phyloP scores from a whole-genome alignment of 106 monocot species.

The Platanthera zijinensis region DNA sequence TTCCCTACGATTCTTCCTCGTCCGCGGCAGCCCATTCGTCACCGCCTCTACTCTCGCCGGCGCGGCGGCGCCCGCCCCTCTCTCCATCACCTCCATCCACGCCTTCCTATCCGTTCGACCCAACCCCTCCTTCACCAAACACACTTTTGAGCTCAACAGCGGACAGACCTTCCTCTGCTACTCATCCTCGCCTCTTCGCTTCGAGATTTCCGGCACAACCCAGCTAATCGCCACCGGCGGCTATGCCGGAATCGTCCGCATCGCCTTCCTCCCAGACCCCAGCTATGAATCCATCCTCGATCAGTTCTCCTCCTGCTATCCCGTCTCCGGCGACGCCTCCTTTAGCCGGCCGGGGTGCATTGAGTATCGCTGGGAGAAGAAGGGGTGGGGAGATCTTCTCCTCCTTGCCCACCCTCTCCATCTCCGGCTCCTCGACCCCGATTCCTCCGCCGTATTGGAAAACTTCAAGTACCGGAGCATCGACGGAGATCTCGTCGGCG shows the following conservation, averaged over 20 bases:
- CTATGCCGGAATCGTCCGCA: constrained; percentile 52
- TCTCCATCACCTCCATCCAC: constrained; percentile 49
- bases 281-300: constrained; percentile 55
- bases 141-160: constrained; percentile 53
- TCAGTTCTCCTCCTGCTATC: constrained; percentile 63
- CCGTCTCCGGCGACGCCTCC: constrained; percentile 60
- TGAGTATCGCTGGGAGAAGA: constrained; percentile 73
- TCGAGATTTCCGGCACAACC: constrained; percentile 26
- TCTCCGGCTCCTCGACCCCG: constrained; percentile 35
- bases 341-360: constrained; percentile 44
- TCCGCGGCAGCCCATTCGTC: constrained; percentile 77
- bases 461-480: constrained; percentile 68
- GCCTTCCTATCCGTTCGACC: constrained; percentile 43
- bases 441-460: constrained; percentile 22
- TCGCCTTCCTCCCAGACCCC: constrained; percentile 48
- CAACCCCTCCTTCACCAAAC: constrained; percentile 49
- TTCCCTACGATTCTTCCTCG: constrained; percentile 66
- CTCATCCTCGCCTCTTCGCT: constrained; percentile 63
- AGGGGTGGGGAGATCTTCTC: constrained; percentile 74
- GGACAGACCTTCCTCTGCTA: constrained; percentile 62
- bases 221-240: constrained; percentile 12
- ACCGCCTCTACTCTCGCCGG: constrained; percentile 39
- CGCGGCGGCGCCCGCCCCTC: constrained; percentile 3
- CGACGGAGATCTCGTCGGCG: constrained; percentile 79
- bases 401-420: constrained; percentile 89